A percentile compares a stretch with the other conserved stretches of the same genome.
Evolutionary conservation across 106 monocot genomes (phyloP).

Genomic region (Agapanthus africanus): DNA sequence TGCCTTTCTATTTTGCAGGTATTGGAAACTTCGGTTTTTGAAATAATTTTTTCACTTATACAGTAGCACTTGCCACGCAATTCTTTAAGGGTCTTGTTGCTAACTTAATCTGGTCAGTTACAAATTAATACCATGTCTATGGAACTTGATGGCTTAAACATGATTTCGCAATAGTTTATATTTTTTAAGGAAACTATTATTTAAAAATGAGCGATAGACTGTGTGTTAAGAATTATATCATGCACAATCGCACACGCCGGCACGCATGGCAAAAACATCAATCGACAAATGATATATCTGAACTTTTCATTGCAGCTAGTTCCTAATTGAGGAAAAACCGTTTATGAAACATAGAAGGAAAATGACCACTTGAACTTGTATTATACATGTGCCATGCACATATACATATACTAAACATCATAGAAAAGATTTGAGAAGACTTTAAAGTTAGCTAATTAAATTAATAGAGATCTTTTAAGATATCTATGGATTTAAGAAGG

Average conservation of each 20-base stretch:
- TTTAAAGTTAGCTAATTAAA: too few relatives aligned
- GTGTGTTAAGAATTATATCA: too few relatives aligned
- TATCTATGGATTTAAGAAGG: too few relatives aligned
- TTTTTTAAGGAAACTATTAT: too few relatives aligned
- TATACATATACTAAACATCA: too few relatives aligned
- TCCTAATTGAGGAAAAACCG: too few relatives aligned
- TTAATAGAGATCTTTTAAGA: too few relatives aligned
- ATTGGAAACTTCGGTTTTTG: background rate
- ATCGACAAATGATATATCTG: background rate
- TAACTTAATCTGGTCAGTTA: background rate
- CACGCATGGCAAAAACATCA: too few relatives aligned
- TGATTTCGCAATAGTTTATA: background rate
- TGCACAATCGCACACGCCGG: background rate
- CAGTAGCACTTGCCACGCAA: background rate
- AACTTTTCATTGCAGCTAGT: background rate
- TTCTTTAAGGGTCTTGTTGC: background rate
- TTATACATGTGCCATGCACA: too few relatives aligned
- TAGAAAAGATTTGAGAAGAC: too few relatives aligned
- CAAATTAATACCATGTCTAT: background rate
- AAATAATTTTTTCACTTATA: background rate
- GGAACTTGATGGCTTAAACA: background rate
- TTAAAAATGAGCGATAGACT: background rate
- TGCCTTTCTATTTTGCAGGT: background rate
- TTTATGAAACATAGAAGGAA: too few relatives aligned
- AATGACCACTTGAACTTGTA: too few relatives aligned